A percentile compares a stretch with the other conserved stretches of the same genome.
Evolutionary conservation across 129 eudicot genomes (phyloP).

Genomic region (Escallonia herrerae): DNA sequence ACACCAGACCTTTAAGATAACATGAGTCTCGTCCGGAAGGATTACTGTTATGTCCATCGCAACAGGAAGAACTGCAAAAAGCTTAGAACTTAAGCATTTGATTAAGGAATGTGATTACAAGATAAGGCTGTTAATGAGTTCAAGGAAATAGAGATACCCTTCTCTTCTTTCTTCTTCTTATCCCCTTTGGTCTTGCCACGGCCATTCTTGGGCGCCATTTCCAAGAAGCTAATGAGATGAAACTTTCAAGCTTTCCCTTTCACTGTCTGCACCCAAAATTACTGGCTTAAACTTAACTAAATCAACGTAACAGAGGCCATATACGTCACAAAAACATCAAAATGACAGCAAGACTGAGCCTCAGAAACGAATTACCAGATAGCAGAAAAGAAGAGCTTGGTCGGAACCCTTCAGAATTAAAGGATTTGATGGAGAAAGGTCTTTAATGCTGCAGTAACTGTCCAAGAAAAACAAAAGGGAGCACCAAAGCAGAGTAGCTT

Average conservation of each 20-base stretch:
- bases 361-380: conserved; percentile 31
- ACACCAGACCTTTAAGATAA: conserved; percentile 70
- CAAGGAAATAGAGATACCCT: conserved; percentile 36
- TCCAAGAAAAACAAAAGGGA: conserved; percentile 9
- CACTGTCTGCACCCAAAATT: background rate
- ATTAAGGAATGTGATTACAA: background rate
- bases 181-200: conserved; percentile 95
- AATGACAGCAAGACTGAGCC: background rate
- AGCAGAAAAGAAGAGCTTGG: conserved; percentile 4
- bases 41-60: conserved; percentile 74
- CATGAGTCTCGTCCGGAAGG: conserved; percentile 90
- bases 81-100: background rate
- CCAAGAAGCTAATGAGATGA: conserved; percentile 20
- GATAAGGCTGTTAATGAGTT: background rate
- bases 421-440: conserved; percentile 13
- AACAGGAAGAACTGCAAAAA: conserved; percentile 88
- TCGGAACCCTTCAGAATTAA: background rate
- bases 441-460: conserved; percentile 29
- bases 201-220: conserved; percentile 96
- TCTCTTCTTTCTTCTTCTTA: conserved; percentile 99
- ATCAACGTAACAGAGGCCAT: conserved; percentile 1
- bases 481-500: conserved; percentile 10
- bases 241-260: background rate
- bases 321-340: no score
- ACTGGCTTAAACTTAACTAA: background rate